Percentiles rank a stretch among this genome's conserved stretches.
These are phyloP conservation scores for Aureobasidium sp. DNA, from an alignment of 2,329 filamentous ascomycete genomes.

Conservation along the genomic window DNA sequence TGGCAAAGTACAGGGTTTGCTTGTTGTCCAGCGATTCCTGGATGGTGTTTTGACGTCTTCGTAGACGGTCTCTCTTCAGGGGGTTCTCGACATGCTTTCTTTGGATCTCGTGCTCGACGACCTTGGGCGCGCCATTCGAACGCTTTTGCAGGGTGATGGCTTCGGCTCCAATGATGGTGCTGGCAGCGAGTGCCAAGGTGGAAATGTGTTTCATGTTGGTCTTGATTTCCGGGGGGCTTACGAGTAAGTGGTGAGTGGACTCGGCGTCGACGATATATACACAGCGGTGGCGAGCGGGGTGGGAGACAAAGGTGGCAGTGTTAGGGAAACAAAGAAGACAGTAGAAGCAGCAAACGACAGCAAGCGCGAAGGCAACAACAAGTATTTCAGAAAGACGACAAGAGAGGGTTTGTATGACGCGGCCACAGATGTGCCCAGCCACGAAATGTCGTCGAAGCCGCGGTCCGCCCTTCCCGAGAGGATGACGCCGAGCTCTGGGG, in stretches of 20 bases:
- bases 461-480: constrained; percentile 1
- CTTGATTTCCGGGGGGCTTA: not conserved
- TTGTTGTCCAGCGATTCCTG: constrained; percentile 47
- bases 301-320: not conserved
- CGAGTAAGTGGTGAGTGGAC: not conserved
- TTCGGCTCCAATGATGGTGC: constrained; percentile 19
- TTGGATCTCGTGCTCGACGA: constrained; percentile 44
- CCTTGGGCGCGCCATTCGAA: constrained; percentile 30
- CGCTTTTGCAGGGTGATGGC: constrained; percentile 25
- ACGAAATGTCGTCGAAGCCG: constrained; percentile 2
- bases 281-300: not conserved
- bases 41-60: constrained; percentile 38
- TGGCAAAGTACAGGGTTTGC: constrained; percentile 52
- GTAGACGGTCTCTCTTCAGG: constrained; percentile 37
- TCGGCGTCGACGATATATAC: constrained; percentile 1
- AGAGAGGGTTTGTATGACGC: constrained; percentile 4
- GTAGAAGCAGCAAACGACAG: not conserved
- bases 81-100: constrained; percentile 40
- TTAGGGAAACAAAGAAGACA: not conserved
- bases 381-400: not conserved
- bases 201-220: constrained; percentile 20
- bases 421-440: constrained; percentile 9
- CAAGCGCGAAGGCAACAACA: constrained; percentile 1
- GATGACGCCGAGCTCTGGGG: constrained; percentile 8
- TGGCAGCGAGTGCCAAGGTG: constrained; percentile 21